A percentile compares a stretch with the other conserved stretches of the same genome.
phyloP scores from a whole-genome alignment of 768 basidiomycete genomes.

The Podaxis sp. region DNA sequence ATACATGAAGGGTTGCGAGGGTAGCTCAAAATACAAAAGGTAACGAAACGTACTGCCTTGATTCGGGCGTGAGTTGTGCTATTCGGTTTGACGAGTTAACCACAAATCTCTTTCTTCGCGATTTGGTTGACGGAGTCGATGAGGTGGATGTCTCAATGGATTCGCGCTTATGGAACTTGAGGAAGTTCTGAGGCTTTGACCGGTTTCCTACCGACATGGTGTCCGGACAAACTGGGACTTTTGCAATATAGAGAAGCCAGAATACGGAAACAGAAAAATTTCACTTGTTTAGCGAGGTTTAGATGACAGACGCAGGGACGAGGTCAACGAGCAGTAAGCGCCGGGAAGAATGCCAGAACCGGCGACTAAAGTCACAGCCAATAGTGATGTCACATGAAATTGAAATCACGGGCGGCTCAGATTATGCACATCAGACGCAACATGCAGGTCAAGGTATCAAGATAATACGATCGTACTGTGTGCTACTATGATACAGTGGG shows the following conservation, averaged over 20 bases:
- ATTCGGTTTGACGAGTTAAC: conserved; percentile 35
- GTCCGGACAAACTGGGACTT: background rate
- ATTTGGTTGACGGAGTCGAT: conserved; percentile 31
- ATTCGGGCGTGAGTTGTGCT: conserved; percentile 48
- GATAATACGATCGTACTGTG: background rate
- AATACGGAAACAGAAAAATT: background rate
- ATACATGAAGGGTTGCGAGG: background rate
- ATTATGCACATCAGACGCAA: background rate
- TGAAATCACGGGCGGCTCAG: background rate
- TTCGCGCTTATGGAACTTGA: conserved; percentile 4
- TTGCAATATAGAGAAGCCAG: background rate
- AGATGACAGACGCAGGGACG: background rate
- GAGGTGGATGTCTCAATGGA: conserved; percentile 1
- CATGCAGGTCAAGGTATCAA: background rate
- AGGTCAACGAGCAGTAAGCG: background rate
- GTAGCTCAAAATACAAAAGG: background rate
- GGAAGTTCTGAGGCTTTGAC: conserved; percentile 5
- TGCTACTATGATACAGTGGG: background rate
- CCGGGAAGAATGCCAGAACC: background rate
- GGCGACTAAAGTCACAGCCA: background rate
- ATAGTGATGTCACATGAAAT: background rate
- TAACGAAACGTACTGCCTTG: conserved; percentile 40
- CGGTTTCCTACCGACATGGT: background rate
- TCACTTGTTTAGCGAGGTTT: too few species aligned
- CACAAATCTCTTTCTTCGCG: conserved; percentile 42